These are phyloP conservation scores for Pseudonitzschia pungens DNA, from an alignment of 108 stramenopile genomes.

Conservation along the genomic window DNA sequence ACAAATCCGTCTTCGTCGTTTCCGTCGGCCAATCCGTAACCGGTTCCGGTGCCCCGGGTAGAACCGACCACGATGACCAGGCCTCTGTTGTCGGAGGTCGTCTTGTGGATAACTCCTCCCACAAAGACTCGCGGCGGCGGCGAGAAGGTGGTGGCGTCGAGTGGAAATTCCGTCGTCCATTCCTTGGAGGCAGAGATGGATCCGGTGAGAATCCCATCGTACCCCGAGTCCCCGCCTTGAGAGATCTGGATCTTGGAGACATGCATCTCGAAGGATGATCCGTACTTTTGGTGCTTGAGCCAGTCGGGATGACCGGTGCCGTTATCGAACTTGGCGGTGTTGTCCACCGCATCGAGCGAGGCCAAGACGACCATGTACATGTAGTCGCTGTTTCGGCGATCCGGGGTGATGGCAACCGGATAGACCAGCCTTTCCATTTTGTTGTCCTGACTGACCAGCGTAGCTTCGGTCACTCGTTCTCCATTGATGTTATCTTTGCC, in stretches of 20 bases:
- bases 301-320: slow-evolving; percentile 13
- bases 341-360: not conserved
- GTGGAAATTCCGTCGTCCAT: slow-evolving; percentile 27
- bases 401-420: not conserved
- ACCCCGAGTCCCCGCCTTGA: not conserved
- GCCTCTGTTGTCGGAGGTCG: not conserved
- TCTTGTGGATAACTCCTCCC: slow-evolving; percentile 26
- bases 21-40: slow-evolving; percentile 20
- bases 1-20: slow-evolving; percentile 35
- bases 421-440: not conserved
- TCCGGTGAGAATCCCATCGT: slow-evolving; percentile 23
- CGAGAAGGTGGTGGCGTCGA: not conserved
- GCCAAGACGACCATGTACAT: slow-evolving; percentile 10
- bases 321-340: not conserved
- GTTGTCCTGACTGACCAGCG: not conserved
- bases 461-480: not conserved
- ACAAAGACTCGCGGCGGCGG: slow-evolving; percentile 18
- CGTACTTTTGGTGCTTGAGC: slow-evolving; percentile 21
- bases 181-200: not conserved
- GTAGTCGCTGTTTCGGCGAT: not conserved
- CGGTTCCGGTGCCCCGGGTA: slow-evolving; percentile 16
- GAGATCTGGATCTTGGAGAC: slow-evolving; percentile 11
- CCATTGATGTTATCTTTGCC: not conserved
- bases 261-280: slow-evolving; percentile 29
- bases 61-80: slow-evolving; percentile 28